These are phyloP conservation scores for Medicago lupulina DNA, from an alignment of 306 rosid species.

Conservation along the genomic window DNA sequence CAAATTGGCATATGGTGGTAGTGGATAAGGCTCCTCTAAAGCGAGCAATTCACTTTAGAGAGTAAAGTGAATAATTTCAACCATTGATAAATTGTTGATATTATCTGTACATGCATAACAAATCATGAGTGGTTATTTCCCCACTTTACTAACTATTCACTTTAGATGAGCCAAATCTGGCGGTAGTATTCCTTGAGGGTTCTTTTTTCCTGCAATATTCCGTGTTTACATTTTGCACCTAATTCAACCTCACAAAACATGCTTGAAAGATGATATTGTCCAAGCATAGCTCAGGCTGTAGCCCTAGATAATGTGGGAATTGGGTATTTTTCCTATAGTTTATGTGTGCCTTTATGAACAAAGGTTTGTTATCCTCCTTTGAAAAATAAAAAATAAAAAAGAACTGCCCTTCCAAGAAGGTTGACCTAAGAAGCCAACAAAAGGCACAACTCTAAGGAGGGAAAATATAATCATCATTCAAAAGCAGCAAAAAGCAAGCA, in stretches of 20 bases:
- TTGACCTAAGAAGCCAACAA: not conserved
- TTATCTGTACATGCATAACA: too few relatives aligned
- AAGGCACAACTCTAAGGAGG: not conserved
- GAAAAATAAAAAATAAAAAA: not conserved
- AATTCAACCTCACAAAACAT: not conserved
- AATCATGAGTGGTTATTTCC: too few relatives aligned
- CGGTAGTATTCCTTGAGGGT: constrained; percentile 7
- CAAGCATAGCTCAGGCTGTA: not conserved
- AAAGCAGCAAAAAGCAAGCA: not conserved
- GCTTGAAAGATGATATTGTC: not conserved
- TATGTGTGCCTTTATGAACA: not conserved
- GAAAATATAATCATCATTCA: not conserved
- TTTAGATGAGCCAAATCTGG: too few relatives aligned
- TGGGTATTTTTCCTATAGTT: not conserved
- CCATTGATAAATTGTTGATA: too few relatives aligned
- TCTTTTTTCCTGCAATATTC: not conserved
- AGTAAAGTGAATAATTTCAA: too few relatives aligned
- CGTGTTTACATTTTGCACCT: not conserved
- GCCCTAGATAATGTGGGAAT: not conserved
- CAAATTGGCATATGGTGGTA: not conserved
- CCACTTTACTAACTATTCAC: too few relatives aligned
- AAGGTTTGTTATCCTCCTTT: constrained; percentile 23
- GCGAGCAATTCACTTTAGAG: too few relatives aligned
- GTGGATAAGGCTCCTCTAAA: too few relatives aligned
- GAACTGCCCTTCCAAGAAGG: not conserved